Evolutionary conservation across 495 filamentous ascomycete genomes (phyloP), one percentile per base, ranked within the genome.

Genomic region (Aspergillus taichungensis): DNA sequence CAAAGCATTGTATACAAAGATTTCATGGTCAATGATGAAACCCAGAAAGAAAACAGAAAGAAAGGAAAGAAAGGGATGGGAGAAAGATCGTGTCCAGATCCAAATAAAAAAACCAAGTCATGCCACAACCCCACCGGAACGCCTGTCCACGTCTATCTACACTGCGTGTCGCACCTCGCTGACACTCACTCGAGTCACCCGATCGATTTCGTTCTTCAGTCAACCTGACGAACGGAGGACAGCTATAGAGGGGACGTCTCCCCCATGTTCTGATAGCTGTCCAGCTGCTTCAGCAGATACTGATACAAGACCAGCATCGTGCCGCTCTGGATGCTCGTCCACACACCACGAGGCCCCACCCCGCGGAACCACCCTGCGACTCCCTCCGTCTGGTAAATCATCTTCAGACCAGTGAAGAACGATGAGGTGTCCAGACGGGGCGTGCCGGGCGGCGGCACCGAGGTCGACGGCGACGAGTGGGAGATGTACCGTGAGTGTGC

Each of bases 261-360:
- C 28, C 54, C 60, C 14, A 57, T 13, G 31, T 60, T 43, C 13
- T 72, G 56, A 44, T 67, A 68, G 8, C 61, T 48, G 42, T 87
- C 85, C 53, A 95, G 71, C 68, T 79, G 77, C 59, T 84, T 82
- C 55, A 97, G 62, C 40, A 98, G 69, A 45, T 78, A 82, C 66
- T 97, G 94, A 62, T 98, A 98, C 64, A 95, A 69, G 44, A 98
- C 88, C 54, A 98, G 67, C 92, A 98, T 98, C 40, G 89, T 95
- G 18, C 91, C 86, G 56, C 86, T 92, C 67, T 98, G 92, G 39
- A 96, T 85, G 59, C 88, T 94, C 38, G 92, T 97, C 92, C 92
- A 98, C n/a, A 96, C 88, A 44, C 81, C 80, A 30, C 92, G 79
- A 7, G 92, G 92, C 5, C 88, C 92, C 30, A 98, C 92, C 9